These are phyloP conservation scores for Globisporangium middletonii DNA, from an alignment of 352 stramenopile species.

Conservation along the genomic window DNA sequence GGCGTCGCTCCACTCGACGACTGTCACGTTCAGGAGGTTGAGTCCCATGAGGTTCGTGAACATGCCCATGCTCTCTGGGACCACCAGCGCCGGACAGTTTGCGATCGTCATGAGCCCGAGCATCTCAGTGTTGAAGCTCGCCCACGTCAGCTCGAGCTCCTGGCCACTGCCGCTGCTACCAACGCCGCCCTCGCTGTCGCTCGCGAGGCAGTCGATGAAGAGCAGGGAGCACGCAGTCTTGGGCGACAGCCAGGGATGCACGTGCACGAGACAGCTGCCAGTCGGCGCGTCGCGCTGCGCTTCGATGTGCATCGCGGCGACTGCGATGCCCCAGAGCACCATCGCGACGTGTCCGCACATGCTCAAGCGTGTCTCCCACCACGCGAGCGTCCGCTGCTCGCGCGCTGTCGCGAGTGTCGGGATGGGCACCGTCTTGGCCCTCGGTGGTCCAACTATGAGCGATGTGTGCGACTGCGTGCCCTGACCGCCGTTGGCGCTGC, in stretches of 20 bases:
- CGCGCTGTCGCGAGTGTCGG: neutral
- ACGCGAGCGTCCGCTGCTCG: neutral
- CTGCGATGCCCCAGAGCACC: constrained; percentile 6
- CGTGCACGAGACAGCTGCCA: constrained; percentile 11
- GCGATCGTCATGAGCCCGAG: constrained; percentile 18
- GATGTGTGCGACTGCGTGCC: neutral
- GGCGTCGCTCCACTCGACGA: constrained; percentile 10
- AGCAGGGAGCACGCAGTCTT: constrained; percentile 13
- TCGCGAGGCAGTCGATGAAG: constrained; percentile 9
- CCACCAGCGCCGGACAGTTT: constrained; percentile 14
- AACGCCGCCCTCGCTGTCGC: neutral
- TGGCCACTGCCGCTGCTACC: neutral
- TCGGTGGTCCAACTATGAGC: neutral
- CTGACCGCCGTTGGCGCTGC: neutral
- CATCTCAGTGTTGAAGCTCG: neutral
- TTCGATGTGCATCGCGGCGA: constrained; percentile 7
- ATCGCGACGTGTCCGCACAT: neutral
- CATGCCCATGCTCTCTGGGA: constrained; percentile 12
- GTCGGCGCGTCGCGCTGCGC: constrained; percentile 1
- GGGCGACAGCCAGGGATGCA: constrained; percentile 11
- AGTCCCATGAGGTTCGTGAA: constrained; percentile 19
- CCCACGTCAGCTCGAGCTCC: constrained; percentile 5
- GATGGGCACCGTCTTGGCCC: neutral
- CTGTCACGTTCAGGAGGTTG: constrained; percentile 22
- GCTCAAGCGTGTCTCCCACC: constrained; percentile 2